Percentiles rank a stretch among this genome's conserved stretches.
Evolutionary conservation across 169 alveolate species (phyloP).

Genomic region (Nephromyces sp.): DNA sequence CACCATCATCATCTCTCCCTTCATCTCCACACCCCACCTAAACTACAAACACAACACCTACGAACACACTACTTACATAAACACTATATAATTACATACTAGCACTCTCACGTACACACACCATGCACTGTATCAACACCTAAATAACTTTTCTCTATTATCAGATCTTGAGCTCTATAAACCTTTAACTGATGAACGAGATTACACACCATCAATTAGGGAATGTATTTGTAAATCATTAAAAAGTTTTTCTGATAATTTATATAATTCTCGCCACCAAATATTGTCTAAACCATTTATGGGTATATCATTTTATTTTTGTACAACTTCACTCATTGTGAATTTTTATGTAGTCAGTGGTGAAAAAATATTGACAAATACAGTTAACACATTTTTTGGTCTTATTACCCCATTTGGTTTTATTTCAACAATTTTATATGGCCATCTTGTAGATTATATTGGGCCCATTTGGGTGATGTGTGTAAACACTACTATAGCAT

Average conservation of each 20-base stretch:
- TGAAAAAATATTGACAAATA: slow-evolving; percentile 23
- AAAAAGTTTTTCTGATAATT: neutral
- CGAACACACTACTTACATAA: too few species aligned
- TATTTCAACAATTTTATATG: slow-evolving; percentile 13
- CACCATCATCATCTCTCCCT: too few species aligned
- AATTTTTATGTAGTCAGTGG: slow-evolving; percentile 26
- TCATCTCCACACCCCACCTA: too few species aligned
- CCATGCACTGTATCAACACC: neutral
- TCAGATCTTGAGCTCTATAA: neutral
- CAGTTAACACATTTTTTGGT: slow-evolving; percentile 35
- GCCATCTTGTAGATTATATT: neutral
- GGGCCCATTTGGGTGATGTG: slow-evolving; percentile 25
- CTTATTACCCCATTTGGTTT: slow-evolving; percentile 24
- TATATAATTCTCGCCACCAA: slow-evolving; percentile 21
- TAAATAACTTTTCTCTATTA: neutral
- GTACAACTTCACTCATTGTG: slow-evolving; percentile 11
- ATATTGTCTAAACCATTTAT: slow-evolving; percentile 14
- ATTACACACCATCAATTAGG: neutral
- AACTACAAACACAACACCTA: too few species aligned
- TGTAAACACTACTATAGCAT: slow-evolving; percentile 36
- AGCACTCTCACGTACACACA: too few species aligned
- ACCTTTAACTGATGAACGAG: neutral
- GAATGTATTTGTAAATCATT: neutral
- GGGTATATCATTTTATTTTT: slow-evolving; percentile 12
- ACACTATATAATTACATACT: too few species aligned